phyloP scores from a whole-genome alignment of 164 flowering plant species.

The Umbellularia californica region DNA sequence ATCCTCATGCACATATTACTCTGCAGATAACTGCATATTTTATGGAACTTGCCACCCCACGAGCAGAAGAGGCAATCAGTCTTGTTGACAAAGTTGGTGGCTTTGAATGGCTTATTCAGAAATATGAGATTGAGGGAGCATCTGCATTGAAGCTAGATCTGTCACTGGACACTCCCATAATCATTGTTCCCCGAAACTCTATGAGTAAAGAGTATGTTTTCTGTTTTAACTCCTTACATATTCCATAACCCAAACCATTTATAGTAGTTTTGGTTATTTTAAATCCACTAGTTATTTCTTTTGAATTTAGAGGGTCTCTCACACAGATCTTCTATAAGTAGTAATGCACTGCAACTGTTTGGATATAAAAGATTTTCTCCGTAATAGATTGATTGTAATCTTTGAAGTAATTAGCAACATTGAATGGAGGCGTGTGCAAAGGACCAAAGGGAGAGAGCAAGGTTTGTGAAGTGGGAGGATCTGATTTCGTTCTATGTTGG shows the following conservation, averaged over 20 bases:
- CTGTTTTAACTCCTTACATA: background rate
- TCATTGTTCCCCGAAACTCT: constrained; percentile 78
- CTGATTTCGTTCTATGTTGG: too few relatives aligned
- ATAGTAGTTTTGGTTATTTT: too few relatives aligned
- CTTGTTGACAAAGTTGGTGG: constrained; percentile 96
- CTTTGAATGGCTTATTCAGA: constrained; percentile 92
- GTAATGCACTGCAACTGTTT: too few relatives aligned
- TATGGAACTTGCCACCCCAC: constrained; percentile 93
- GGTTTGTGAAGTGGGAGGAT: too few relatives aligned
- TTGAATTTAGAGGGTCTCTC: too few relatives aligned
- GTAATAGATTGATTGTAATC: too few relatives aligned
- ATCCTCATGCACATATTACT: background rate
- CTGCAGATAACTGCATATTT: constrained; percentile 83
- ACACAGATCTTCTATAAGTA: too few relatives aligned
- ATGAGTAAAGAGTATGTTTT: constrained; percentile 78
- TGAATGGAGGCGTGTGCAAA: too few relatives aligned
- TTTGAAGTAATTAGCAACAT: too few relatives aligned
- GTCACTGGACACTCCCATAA: constrained; percentile 87
- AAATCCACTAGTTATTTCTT: too few relatives aligned
- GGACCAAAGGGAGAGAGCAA: too few relatives aligned
- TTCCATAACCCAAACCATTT: background rate
- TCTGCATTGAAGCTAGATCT: constrained; percentile 85
- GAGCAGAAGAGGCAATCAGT: constrained; percentile 86
- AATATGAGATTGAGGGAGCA: constrained; percentile 94
- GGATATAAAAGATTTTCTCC: too few relatives aligned